Evolutionary conservation across 306 rosid species (phyloP), one percentile per base, ranked within the genome.

Genomic region (Ziziphus jujuba): DNA sequence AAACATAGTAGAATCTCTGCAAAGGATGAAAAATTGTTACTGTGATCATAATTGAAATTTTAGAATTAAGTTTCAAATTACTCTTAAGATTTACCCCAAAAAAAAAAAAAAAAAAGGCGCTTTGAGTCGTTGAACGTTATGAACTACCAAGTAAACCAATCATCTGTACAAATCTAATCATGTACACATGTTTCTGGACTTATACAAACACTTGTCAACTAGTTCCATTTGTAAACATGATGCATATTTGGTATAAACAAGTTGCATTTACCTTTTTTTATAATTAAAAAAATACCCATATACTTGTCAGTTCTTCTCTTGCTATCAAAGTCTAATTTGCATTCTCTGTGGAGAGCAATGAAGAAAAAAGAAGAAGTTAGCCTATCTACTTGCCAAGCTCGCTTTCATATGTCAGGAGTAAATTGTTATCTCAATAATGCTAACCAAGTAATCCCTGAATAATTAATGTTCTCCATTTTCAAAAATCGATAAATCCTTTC

Each of bases 41-140:
- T 36, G 43, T 0, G 11, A 36, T 36, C 43, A 36, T 6, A 1
- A 7, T 36, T 40, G 2, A 40, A 40, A 40, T 40, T 40, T 40
- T 6, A 40, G 45, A 40, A 40, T 8, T 9, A 40, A 12, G 45
- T 50, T 23, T 51, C 22, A 14, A 14, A 21, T 31, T 50, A 38
- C 19, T 14, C 9, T 16, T 7, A 38, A 23, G 61, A 53, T 21
- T 17, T 7, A 12, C n/a, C 11, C 25, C n/a, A n/a, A n/a, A n/a
- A n/a, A n/a, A 56, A 54, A 35, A 67, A 55, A 20, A 67, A 51
- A 17, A 22, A 67, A 15, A 8, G 59, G 70, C 70, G n/a, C 35
- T 34, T 33, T 15, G 25, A 65, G 31, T 21, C 47, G 3, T 33
- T 34, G 50, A 51, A 15, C 34, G 15, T 52, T 4, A 2, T 5